A percentile compares a stretch with the other conserved stretches of the same genome.
These are phyloP conservation scores for Microthlaspi erraticum DNA, from an alignment of 345 rosid genomes.

Conservation along the genomic window DNA sequence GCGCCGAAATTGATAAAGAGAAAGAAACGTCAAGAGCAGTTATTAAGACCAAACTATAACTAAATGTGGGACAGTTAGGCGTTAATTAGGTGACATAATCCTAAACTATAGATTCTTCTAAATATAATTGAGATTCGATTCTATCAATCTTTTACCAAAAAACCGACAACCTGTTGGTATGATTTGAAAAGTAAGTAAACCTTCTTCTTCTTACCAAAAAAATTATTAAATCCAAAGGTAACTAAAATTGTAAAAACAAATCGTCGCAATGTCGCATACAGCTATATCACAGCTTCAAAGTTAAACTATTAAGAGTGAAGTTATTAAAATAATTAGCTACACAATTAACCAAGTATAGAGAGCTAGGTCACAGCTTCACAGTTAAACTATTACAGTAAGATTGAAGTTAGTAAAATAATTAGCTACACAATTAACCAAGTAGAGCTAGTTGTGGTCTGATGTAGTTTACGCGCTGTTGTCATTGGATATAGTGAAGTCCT, in stretches of 20 bases:
- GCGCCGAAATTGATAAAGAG: slow-evolving; percentile 32
- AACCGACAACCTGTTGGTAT: slow-evolving; percentile 42
- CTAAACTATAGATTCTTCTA: slow-evolving; percentile 20
- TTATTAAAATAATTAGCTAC: slow-evolving; percentile 23
- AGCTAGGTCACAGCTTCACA: slow-evolving; percentile 27
- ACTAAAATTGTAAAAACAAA: neutral
- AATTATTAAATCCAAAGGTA: neutral
- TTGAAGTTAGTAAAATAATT: slow-evolving; percentile 12
- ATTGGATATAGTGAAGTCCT: slow-evolving; percentile 41
- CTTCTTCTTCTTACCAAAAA: neutral
- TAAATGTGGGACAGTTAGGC: slow-evolving; percentile 40
- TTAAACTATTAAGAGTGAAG: slow-evolving; percentile 5
- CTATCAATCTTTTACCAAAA: slow-evolving; percentile 23
- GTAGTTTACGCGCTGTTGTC: slow-evolving; percentile 38
- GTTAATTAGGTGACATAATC: slow-evolving; percentile 42
- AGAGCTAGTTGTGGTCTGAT: slow-evolving; percentile 30
- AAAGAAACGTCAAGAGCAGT: slow-evolving; percentile 26
- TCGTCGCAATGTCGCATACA: slow-evolving; percentile 17
- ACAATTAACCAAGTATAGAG: slow-evolving; percentile 36
- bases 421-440: slow-evolving; percentile 36
- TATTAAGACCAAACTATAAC: slow-evolving; percentile 39
- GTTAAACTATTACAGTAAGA: slow-evolving; percentile 9
- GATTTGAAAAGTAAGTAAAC: slow-evolving; percentile 26
- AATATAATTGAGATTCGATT: slow-evolving; percentile 28
- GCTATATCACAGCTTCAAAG: slow-evolving; percentile 30